Percentiles rank a stretch among this genome's conserved stretches.
Evolutionary conservation across 1,284 basidiomycete genomes (phyloP).

Genomic region (Mycosarcoma maydis): DNA sequence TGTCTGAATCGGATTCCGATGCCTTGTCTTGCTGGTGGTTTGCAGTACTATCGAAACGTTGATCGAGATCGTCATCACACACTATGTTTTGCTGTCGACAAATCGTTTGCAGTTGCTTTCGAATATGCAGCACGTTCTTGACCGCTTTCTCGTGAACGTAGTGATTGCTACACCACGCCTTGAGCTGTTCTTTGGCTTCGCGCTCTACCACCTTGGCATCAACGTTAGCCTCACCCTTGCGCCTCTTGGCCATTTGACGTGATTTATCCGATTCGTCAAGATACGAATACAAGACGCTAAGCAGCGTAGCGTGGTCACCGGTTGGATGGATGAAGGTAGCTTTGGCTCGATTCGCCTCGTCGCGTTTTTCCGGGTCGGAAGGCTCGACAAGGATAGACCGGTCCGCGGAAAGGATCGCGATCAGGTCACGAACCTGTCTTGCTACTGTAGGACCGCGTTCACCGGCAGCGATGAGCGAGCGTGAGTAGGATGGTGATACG

Average conservation of each 20-base stretch:
- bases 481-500: slow-evolving; percentile 56
- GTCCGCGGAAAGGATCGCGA: slow-evolving; percentile 60
- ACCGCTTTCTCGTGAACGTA: slow-evolving; percentile 57
- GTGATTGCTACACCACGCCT: slow-evolving; percentile 61
- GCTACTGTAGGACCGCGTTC: slow-evolving; percentile 48
- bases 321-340: slow-evolving; percentile 47
- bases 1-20: slow-evolving; percentile 4
- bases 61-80: slow-evolving; percentile 53
- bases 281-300: slow-evolving; percentile 65
- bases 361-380: slow-evolving; percentile 48
- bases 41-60: background rate
- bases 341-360: slow-evolving; percentile 68
- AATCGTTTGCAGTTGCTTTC: slow-evolving; percentile 54
- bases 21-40: slow-evolving; percentile 4
- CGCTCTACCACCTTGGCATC: slow-evolving; percentile 17
- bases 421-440: slow-evolving; percentile 60
- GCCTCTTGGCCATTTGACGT: background rate
- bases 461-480: slow-evolving; percentile 56
- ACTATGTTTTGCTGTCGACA: slow-evolving; percentile 54
- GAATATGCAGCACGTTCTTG: slow-evolving; percentile 56
- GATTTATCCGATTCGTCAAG: slow-evolving; percentile 35
- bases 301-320: slow-evolving; percentile 62
- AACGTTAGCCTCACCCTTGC: slow-evolving; percentile 9
- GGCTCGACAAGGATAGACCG: slow-evolving; percentile 54
- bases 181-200: slow-evolving; percentile 67